phyloP scores from a whole-genome alignment of 1,284 basidiomycete species.

The Sporisorium scitamineum region DNA sequence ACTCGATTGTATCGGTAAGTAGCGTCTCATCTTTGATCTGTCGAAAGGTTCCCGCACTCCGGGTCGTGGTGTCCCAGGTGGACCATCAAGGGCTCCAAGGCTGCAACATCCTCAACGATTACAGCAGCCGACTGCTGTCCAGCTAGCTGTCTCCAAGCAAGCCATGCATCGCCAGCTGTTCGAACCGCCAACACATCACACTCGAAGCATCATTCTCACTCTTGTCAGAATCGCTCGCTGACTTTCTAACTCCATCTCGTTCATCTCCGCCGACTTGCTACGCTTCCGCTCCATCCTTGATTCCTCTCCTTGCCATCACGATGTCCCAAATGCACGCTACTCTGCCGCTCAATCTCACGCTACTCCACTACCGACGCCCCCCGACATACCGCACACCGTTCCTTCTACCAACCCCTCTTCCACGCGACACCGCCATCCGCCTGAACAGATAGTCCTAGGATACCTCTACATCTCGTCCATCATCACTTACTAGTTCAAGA shows the following conservation, averaged over 20 bases:
- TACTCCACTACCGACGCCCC: neutral
- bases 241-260: no score
- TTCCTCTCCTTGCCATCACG: neutral
- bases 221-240: no score
- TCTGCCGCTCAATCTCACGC: neutral
- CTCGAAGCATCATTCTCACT: no score
- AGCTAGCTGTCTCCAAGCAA: no score
- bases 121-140: no score
- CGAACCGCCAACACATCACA: no score
- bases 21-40: neutral
- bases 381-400: neutral
- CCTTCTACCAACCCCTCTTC: no score
- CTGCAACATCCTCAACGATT: no score
- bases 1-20: slow-evolving; percentile 60
- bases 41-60: neutral
- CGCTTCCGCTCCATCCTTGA: neutral
- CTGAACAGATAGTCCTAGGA: slow-evolving; percentile 44
- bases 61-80: no score
- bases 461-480: slow-evolving; percentile 34
- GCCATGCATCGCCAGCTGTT: no score
- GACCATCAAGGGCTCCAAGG: no score
- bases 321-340: neutral
- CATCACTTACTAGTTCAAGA: slow-evolving; percentile 44
- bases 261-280: neutral
- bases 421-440: neutral